Percentiles rank a stretch among this genome's conserved stretches.
Evolutionary conservation across 495 filamentous ascomycete genomes (phyloP).

Genomic region (Patellaria atrata): DNA sequence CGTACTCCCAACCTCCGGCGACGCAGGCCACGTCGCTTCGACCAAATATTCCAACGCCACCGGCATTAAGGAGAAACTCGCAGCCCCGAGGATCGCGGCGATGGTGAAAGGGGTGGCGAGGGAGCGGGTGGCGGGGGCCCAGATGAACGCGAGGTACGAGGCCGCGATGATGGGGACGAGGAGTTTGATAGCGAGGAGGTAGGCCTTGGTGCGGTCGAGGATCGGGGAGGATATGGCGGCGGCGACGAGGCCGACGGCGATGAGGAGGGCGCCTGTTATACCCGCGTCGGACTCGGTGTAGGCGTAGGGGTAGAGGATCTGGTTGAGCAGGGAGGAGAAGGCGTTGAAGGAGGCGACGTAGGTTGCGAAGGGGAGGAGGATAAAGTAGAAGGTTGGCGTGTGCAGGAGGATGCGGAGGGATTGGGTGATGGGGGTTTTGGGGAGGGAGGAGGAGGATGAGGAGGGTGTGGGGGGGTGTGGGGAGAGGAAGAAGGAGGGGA

Average conservation of each 20-base stretch:
- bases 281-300: conserved; percentile 73
- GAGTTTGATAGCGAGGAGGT: conserved; percentile 57
- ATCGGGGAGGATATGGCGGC: conserved; percentile 66
- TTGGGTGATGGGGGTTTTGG: conserved; percentile 42
- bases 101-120: conserved; percentile 61
- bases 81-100: conserved; percentile 53
- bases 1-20: conserved; percentile 72
- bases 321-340: conserved; percentile 75
- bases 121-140: conserved; percentile 55
- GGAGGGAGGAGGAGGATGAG: conserved; percentile 30
- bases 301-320: conserved; percentile 71
- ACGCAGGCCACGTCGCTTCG: conserved; percentile 73
- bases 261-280: conserved; percentile 80
- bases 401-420: conserved; percentile 16
- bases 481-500: conserved; percentile 82
- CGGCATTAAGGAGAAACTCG: conserved; percentile 68
- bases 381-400: conserved; percentile 57
- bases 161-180: conserved; percentile 61
- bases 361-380: conserved; percentile 60
- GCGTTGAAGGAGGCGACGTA: conserved; percentile 93
- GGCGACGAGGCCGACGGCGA: conserved; percentile 67
- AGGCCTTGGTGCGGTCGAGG: conserved; percentile 71
- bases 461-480: conserved; percentile 56
- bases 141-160: conserved; percentile 65
- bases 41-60: conserved; percentile 75